Conservation (phyloP, 2,329 filamentous ascomycete genomes). For the Cordyceps militaris region DNA sequence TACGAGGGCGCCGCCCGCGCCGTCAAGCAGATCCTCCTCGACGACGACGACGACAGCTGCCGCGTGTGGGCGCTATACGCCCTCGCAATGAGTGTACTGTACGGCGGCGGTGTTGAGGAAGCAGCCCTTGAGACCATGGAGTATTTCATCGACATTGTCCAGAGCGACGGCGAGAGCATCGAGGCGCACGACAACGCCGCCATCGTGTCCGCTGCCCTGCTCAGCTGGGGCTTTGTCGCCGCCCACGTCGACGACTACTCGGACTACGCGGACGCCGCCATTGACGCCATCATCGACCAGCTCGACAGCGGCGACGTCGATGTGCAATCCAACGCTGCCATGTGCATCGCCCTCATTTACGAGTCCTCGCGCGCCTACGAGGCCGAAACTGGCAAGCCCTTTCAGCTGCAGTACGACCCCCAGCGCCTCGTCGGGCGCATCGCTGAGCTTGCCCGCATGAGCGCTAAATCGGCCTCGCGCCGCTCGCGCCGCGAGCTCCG, state of each 20-base stretch:
- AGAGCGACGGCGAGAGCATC: slow-evolving; percentile 68
- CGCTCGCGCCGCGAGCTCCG: slow-evolving; percentile 42
- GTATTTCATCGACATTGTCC: slow-evolving; percentile 68
- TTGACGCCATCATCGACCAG: slow-evolving; percentile 80
- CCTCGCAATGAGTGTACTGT: slow-evolving; percentile 64
- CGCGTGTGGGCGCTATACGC: slow-evolving; percentile 67
- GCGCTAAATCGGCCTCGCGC: slow-evolving; percentile 43
- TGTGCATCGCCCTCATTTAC: slow-evolving; percentile 76
- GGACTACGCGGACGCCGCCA: slow-evolving; percentile 60
- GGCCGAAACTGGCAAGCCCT: slow-evolving; percentile 40
- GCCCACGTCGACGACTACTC: slow-evolving; percentile 71
- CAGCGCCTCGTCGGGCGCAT: slow-evolving; percentile 41
- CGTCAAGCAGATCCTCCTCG: slow-evolving; percentile 30
- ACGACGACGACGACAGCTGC: slow-evolving; percentile 57
- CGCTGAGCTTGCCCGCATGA: slow-evolving; percentile 39
- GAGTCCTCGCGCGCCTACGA: slow-evolving; percentile 56
- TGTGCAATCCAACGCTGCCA: slow-evolving; percentile 71
- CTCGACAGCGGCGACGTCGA: slow-evolving; percentile 65
- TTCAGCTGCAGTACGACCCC: slow-evolving; percentile 45
- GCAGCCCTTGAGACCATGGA: slow-evolving; percentile 66
- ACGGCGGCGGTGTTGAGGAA: slow-evolving; percentile 64
- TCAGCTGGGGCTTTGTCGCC: slow-evolving; percentile 74
- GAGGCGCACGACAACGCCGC: slow-evolving; percentile 62
- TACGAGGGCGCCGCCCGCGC: slow-evolving; percentile 24
- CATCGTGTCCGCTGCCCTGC: slow-evolving; percentile 67